Base-by-base conservation (phyloP, 768 basidiomycete genomes). In the Leucogyrophana mollusca region DNA sequence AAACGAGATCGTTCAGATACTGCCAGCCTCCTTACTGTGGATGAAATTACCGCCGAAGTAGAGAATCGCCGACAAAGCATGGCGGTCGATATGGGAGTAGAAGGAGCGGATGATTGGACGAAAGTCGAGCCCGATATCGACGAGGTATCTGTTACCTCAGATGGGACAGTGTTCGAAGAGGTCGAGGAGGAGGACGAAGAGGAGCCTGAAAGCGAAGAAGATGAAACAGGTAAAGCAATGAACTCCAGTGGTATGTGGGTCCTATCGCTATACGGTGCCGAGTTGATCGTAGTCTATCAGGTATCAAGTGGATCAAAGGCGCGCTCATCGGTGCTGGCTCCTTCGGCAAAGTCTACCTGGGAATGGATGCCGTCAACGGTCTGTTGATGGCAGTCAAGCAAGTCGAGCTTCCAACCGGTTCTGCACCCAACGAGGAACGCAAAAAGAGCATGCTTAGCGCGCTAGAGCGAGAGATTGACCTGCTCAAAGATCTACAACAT, bases 381-480 rank as follows among this genome's bases (percentile, higher is more conserved):
- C 71, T 94, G 17, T 75, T 97, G 51, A 96, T 97, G 94, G 94
- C 94, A 32, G 94, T 97, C 53, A 97, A 97, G 70, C 94, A 97
- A 74, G 94, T 97, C 35, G 90, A 94, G 59, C 78, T 97, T 22
- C 89, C 92, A 0, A 87, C 84, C 3, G 85, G 90, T 14, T 82
- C 83, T 10, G 84, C 82, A 8, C 82, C 85, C 3, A 94, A 94
- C 60, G 89, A 94, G 60, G 94, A 94, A 60, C 83, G 92, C 54
- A 95, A 94, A 71, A 87, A 88, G 71, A 83, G 80, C 66, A 97
- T 97, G 94, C 79, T 93, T 10, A 89, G 79, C 45, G 91, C 91
- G 1, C 74, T 94, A 34, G 93, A 97, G 66, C 82, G 89, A 32
- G 96, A 99, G 68, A 97, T 97, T 51, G 92, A 91, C 69, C 75